These are phyloP conservation scores for Tulasnella sp. DNA, from an alignment of 768 basidiomycete genomes.

Conservation along the genomic window DNA sequence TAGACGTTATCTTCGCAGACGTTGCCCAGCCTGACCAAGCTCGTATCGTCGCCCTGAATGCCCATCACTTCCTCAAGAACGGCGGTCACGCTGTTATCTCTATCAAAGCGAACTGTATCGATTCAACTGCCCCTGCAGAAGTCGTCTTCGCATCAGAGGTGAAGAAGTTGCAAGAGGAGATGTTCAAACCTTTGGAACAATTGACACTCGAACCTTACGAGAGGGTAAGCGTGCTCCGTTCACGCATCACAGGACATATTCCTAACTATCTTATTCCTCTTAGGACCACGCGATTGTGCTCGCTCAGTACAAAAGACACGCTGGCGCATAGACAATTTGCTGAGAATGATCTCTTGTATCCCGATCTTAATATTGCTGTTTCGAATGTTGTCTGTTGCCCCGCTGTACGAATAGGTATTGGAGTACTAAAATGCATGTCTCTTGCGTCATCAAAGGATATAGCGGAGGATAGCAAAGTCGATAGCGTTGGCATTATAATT, in stretches of 20 bases:
- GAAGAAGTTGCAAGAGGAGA: conserved; percentile 61
- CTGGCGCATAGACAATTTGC: conserved; percentile 3
- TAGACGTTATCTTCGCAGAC: conserved; percentile 97
- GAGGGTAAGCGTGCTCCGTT: conserved; percentile 24
- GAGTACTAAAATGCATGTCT: not conserved
- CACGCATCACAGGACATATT: not conserved
- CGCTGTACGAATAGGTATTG: not conserved
- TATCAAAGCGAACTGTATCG: conserved; percentile 98
- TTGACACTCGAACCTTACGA: conserved; percentile 92
- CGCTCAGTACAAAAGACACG: conserved; percentile 46
- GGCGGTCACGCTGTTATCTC: conserved; percentile 89
- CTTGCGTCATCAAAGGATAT: not conserved
- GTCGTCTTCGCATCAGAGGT: conserved; percentile 86
- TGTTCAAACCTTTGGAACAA: conserved; percentile 92
- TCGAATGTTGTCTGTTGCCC: not conserved
- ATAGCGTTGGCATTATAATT: not conserved
- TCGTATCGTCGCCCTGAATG: conserved; percentile 89
- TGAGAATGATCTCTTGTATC: not conserved
- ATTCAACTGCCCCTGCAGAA: conserved; percentile 87
- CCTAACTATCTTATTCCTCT: not conserved
- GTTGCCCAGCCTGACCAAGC: conserved; percentile 98
- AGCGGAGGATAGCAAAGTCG: not conserved
- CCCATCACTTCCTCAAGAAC: conserved; percentile 92
- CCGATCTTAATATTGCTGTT: not conserved
- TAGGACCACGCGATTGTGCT: conserved; percentile 81